A percentile compares a stretch with the other conserved stretches of the same genome.
phyloP scores from a whole-genome alignment of 306 rosid species.

The Corylus heterophylla region DNA sequence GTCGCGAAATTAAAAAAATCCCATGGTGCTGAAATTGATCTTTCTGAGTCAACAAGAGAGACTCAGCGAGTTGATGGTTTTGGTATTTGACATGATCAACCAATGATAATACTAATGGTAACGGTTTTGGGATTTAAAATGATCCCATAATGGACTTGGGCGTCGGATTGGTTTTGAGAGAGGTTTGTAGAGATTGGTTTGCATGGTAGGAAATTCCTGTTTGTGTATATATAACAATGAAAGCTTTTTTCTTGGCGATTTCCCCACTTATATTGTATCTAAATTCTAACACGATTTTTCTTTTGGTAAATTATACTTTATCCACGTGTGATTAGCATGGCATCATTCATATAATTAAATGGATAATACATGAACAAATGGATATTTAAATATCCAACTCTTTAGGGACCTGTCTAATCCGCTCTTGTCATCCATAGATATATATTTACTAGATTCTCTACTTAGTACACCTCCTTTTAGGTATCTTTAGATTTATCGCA shows the following conservation, averaged over 20 bases:
- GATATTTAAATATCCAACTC: too few relatives aligned
- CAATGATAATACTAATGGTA: constrained; percentile 41
- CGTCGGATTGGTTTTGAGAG: constrained; percentile 49
- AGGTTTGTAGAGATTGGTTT: constrained; percentile 42
- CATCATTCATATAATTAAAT: too few relatives aligned
- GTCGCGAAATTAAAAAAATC: constrained; percentile 89
- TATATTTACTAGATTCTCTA: too few relatives aligned
- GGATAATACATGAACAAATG: too few relatives aligned
- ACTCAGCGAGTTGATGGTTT: constrained; percentile 46
- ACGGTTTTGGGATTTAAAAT: constrained; percentile 36
- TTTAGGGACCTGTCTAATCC: too few relatives aligned
- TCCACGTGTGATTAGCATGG: neutral
- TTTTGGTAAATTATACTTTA: neutral
- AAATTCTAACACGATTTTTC: neutral
- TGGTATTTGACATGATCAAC: constrained; percentile 41
- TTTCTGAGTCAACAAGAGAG: constrained; percentile 60
- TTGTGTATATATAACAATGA: constrained; percentile 30
- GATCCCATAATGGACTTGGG: constrained; percentile 29
- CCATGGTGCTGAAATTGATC: constrained; percentile 67
- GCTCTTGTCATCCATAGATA: too few relatives aligned
- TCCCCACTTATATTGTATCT: constrained; percentile 4
- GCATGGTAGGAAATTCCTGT: constrained; percentile 29
- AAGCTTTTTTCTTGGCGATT: neutral
- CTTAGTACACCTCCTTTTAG: too few relatives aligned
- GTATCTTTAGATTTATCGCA: too few relatives aligned